Conservation (phyloP, 2,329 filamentous ascomycete species). For the Setomelanomma holmii region DNA sequence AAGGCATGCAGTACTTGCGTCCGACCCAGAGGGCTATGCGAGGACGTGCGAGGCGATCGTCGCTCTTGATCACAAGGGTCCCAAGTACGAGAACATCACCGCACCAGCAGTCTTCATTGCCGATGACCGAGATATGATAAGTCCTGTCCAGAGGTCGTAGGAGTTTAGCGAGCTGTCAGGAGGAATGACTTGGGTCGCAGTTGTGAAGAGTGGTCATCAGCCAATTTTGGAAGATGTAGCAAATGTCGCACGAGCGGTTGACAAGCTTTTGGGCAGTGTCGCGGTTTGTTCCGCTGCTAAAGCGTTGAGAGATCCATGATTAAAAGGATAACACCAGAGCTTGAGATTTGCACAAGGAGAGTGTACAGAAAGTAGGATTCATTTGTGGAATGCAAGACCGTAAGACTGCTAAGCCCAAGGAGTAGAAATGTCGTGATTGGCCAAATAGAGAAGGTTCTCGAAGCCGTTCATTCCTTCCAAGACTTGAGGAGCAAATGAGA, state of each 20-base stretch:
- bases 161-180: not conserved
- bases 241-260: not conserved
- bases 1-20: conserved; percentile 1
- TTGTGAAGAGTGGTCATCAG: not conserved
- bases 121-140: not conserved
- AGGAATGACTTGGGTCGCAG: not conserved
- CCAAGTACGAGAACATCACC: conserved; percentile 5
- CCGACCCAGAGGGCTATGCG: conserved; percentile 12
- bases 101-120: conserved; percentile 3
- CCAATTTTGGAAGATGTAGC: not conserved
- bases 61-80: conserved; percentile 7
- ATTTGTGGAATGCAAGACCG: too few species aligned
- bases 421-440: not conserved
- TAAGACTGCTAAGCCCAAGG: not conserved
- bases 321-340: too few species aligned
- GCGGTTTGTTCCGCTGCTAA: not conserved
- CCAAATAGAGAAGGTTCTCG: not conserved
- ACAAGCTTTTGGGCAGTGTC: not conserved
- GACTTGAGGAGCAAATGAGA: not conserved
- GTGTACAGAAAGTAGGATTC: too few species aligned
- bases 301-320: not conserved
- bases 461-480: not conserved
- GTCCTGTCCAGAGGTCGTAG: not conserved
- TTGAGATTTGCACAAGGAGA: too few species aligned
- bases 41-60: conserved; percentile 16